phyloP scores from a whole-genome alignment of 768 basidiomycete species.

The Pulveroboletus sp. region DNA sequence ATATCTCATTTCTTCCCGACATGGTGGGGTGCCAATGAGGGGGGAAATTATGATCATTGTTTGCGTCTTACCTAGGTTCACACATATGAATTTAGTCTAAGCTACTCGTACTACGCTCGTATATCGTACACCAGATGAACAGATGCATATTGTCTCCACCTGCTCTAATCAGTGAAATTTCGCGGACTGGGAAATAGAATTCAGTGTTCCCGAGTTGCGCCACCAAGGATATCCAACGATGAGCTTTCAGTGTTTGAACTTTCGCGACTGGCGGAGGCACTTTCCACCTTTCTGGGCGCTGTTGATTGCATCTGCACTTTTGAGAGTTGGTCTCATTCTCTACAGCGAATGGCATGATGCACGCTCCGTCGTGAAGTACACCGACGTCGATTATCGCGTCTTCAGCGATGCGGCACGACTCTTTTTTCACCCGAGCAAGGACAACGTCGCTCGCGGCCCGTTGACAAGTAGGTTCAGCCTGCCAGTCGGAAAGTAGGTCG shows the following conservation, averaged over 20 bases:
- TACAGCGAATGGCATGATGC: constrained; percentile 92
- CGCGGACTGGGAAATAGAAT: no score
- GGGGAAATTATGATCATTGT: constrained; percentile 35
- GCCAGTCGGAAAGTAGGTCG: constrained; percentile 73
- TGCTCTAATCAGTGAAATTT: no score
- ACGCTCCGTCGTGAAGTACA: constrained; percentile 83
- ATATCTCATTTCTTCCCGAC: constrained; percentile 44
- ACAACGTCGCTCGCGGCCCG: constrained; percentile 60
- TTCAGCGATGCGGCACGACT: constrained; percentile 89
- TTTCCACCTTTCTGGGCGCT: constrained; percentile 45
- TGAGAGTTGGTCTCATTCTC: constrained; percentile 67
- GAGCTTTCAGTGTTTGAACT: not conserved
- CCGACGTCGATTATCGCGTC: constrained; percentile 96
- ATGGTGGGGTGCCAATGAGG: constrained; percentile 59
- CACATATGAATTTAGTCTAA: no score
- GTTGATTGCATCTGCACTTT: constrained; percentile 46
- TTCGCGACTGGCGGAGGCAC: constrained; percentile 6
- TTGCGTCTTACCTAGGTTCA: constrained; percentile 10
- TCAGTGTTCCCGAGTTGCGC: not conserved
- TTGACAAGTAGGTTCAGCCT: constrained; percentile 38
- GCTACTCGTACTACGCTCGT: no score
- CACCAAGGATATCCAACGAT: not conserved
- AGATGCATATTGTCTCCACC: no score
- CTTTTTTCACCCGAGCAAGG: constrained; percentile 44
- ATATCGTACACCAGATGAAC: no score